Percentiles rank a stretch among this genome's conserved stretches.
Conservation (phyloP, 768 basidiomycete genomes). For the Suillus discolor region DNA sequence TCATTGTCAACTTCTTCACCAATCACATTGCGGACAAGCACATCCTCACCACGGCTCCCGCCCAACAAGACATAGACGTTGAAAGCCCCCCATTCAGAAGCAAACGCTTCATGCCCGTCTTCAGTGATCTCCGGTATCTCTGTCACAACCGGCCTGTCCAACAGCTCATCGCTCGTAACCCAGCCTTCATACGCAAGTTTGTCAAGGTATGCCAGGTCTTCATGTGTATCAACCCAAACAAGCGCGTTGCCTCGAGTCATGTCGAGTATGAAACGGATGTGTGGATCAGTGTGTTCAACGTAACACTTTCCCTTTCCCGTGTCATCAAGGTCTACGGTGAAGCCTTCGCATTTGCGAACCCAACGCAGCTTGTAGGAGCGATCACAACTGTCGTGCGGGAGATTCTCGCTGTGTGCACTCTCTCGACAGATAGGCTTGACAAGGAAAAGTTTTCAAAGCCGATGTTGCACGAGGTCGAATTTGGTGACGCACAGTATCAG, state of each 20-base stretch:
- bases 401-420: conserved; percentile 70
- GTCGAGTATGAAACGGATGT: conserved; percentile 97
- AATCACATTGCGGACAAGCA: conserved; percentile 81
- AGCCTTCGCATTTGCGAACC: conserved; percentile 63
- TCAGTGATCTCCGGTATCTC: conserved; percentile 86
- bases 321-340: conserved; percentile 90
- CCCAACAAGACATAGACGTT: conserved; percentile 59
- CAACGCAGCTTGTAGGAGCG: conserved; percentile 63
- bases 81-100: conserved; percentile 90
- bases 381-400: conserved; percentile 71
- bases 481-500: conserved; percentile 60
- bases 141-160: conserved; percentile 83
- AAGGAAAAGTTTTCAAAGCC: conserved; percentile 62
- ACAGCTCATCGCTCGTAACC: conserved; percentile 69
- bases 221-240: conserved; percentile 91
- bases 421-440: conserved; percentile 71
- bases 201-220: conserved; percentile 84
- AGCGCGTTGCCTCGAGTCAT: conserved; percentile 77
- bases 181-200: conserved; percentile 69
- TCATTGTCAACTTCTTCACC: conserved; percentile 92
- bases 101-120: conserved; percentile 95
- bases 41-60: conserved; percentile 43
- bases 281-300: conserved; percentile 96
- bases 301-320: conserved; percentile 86
- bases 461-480: conserved; percentile 64